These are phyloP conservation scores for Primulina eburnea DNA, from an alignment of 257 asterid genomes.

Conservation along the genomic window DNA sequence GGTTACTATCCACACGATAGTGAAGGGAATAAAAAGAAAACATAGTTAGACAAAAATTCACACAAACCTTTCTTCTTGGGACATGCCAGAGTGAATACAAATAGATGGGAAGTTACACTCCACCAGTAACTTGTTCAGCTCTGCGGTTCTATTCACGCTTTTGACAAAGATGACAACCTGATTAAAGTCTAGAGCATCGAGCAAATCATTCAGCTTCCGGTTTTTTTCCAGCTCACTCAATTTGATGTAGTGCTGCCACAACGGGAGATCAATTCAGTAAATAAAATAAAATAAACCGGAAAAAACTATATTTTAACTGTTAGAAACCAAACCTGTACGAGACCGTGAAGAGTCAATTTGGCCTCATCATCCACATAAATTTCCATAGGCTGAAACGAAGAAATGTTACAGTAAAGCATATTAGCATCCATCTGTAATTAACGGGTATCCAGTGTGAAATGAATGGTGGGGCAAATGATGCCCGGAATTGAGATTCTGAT, in stretches of 20 bases:
- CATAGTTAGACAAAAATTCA: not conserved
- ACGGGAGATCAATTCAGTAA: slow-evolving; percentile 3
- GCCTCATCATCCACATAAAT: slow-evolving; percentile 96
- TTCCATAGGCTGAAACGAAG: slow-evolving; percentile 95
- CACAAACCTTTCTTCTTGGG: slow-evolving; percentile 86
- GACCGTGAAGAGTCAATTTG: slow-evolving; percentile 95
- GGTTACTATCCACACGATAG: not conserved
- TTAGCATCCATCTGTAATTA: slow-evolving; percentile 71
- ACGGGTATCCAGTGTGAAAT: slow-evolving; percentile 58
- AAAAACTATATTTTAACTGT: not conserved
- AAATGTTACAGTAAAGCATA: slow-evolving; percentile 78
- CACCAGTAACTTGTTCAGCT: slow-evolving; percentile 82
- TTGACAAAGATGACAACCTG: slow-evolving; percentile 92
- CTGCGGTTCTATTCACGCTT: slow-evolving; percentile 84
- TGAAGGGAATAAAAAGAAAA: not conserved
- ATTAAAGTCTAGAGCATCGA: slow-evolving; percentile 89
- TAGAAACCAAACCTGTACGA: slow-evolving; percentile 64
- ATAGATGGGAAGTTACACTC: slow-evolving; percentile 93
- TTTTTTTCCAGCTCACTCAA: slow-evolving; percentile 85
- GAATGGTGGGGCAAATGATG: slow-evolving; percentile 46
- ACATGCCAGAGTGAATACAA: slow-evolving; percentile 96
- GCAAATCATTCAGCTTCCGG: slow-evolving; percentile 83
- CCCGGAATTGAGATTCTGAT: slow-evolving; percentile 38
- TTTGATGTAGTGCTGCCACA: slow-evolving; percentile 87
- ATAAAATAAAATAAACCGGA: not conserved